A percentile compares a stretch with the other conserved stretches of the same genome.
Evolutionary conservation across 2,329 filamentous ascomycete species (phyloP).

Genomic region (Mycosphaerelloides madeirae): DNA sequence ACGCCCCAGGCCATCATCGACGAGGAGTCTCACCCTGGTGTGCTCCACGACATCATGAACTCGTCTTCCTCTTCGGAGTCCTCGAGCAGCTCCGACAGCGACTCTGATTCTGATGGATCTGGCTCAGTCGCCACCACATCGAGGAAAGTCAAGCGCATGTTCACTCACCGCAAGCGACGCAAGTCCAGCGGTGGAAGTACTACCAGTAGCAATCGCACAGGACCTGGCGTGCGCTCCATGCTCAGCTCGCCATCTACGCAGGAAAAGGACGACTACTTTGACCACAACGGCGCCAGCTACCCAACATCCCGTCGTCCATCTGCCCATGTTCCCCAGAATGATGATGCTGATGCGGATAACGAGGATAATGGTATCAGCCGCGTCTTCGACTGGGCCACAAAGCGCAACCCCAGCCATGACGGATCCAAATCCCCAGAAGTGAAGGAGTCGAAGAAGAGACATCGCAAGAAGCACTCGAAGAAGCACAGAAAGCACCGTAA

Average conservation of each 20-base stretch:
- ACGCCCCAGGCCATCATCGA: slow-evolving; percentile 91
- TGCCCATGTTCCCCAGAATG: slow-evolving; percentile 45
- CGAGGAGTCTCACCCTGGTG: slow-evolving; percentile 80
- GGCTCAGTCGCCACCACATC: slow-evolving; percentile 59
- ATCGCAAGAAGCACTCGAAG: slow-evolving; percentile 42
- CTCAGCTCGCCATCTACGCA: slow-evolving; percentile 41
- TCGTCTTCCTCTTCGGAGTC: slow-evolving; percentile 57
- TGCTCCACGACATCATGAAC: slow-evolving; percentile 76
- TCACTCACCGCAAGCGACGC: slow-evolving; percentile 64
- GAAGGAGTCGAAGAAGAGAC: slow-evolving; percentile 36
- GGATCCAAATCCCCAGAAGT: slow-evolving; percentile 12
- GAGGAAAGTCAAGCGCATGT: slow-evolving; percentile 64
- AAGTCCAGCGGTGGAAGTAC: slow-evolving; percentile 72
- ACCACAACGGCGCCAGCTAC: slow-evolving; percentile 27
- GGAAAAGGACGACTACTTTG: slow-evolving; percentile 37
- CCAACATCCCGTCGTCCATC: slow-evolving; percentile 32
- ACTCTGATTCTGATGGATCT: slow-evolving; percentile 66
- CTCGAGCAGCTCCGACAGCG: slow-evolving; percentile 41
- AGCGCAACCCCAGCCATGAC: slow-evolving; percentile 23
- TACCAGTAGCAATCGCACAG: slow-evolving; percentile 47
- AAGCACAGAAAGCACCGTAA: slow-evolving; percentile 46
- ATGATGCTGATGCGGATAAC: slow-evolving; percentile 56
- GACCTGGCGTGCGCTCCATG: slow-evolving; percentile 35
- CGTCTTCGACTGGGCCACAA: slow-evolving; percentile 20
- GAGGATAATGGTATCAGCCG: slow-evolving; percentile 27